phyloP scores from a whole-genome alignment of 2,329 filamentous ascomycete genomes.

The Saccharata proteae region DNA sequence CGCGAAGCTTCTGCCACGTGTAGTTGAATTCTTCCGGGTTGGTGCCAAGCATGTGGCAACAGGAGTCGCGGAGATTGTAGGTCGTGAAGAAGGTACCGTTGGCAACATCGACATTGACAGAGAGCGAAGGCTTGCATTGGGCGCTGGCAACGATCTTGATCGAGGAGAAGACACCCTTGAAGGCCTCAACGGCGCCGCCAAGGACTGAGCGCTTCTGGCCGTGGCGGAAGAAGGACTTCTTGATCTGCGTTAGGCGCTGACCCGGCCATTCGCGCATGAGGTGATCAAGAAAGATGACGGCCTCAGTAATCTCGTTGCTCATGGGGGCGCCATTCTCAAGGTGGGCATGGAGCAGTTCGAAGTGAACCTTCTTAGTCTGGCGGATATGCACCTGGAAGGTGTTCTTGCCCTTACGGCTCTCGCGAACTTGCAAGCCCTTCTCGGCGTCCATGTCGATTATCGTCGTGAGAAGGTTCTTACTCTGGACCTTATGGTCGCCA shows the following conservation, averaged over 20 bases:
- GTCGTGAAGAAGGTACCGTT: constrained; percentile 78
- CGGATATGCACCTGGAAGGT: constrained; percentile 50
- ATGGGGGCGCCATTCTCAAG: constrained; percentile 48
- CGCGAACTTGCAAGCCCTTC: constrained; percentile 27
- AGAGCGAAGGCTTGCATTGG: constrained; percentile 46
- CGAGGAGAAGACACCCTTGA: constrained; percentile 83
- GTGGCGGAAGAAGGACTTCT: constrained; percentile 67
- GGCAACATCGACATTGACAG: constrained; percentile 81
- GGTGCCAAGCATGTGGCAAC: constrained; percentile 20
- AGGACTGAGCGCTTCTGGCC: constrained; percentile 40
- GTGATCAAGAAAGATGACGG: constrained; percentile 86
- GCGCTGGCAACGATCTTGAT: constrained; percentile 57
- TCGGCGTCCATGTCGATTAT: constrained; percentile 63
- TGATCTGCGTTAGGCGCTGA: constrained; percentile 55
- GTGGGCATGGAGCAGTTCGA: constrained; percentile 55
- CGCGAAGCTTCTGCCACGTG: constrained; percentile 14
- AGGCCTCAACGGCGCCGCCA: constrained; percentile 58
- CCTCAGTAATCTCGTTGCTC: constrained; percentile 36
- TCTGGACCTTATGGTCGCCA: constrained; percentile 14
- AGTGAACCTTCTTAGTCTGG: constrained; percentile 54
- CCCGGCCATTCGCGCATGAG: constrained; percentile 70
- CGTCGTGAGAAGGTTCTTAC: constrained; percentile 28
- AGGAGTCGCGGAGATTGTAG: constrained; percentile 20
- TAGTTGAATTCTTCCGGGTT: constrained; percentile 13
- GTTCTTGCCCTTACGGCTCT: constrained; percentile 24